These are phyloP conservation scores for Crotalaria pallida DNA, from an alignment of 306 rosid species.

Conservation along the genomic window DNA sequence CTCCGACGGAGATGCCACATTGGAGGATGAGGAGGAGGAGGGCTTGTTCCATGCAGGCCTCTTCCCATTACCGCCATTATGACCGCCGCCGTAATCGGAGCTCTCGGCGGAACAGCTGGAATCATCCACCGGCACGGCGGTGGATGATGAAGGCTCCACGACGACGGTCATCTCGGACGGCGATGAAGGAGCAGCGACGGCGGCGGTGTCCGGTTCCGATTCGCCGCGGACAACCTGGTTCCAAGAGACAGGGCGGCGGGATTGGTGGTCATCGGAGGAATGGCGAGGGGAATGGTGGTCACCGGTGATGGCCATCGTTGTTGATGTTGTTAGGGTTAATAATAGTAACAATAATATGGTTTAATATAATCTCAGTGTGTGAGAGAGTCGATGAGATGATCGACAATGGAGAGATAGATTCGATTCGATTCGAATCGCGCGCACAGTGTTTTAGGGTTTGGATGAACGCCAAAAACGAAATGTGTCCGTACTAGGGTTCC, in stretches of 20 bases:
- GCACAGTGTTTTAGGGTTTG: constrained; percentile 1
- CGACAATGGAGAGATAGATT: constrained; percentile 27
- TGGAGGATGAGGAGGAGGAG: no score
- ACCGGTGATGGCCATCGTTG: constrained; percentile 36
- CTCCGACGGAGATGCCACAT: constrained; percentile 41
- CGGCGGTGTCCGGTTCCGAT: constrained; percentile 34
- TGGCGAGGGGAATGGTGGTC: constrained; percentile 38
- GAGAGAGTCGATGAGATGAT: constrained; percentile 43
- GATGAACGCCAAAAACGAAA: background rate
- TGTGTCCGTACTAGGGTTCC: constrained; percentile 38
- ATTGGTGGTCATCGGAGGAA: constrained; percentile 35
- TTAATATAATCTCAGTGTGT: background rate
- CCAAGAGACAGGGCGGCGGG: constrained; percentile 51
- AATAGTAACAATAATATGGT: no score
- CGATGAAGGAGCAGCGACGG: constrained; percentile 16
- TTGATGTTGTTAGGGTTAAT: constrained; percentile 36
- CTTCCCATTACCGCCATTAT: constrained; percentile 39
- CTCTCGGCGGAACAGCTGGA: constrained; percentile 32
- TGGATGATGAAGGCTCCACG: constrained; percentile 23
- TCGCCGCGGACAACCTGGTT: constrained; percentile 56
- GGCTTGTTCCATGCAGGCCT: constrained; percentile 77
- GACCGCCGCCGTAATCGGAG: constrained; percentile 30
- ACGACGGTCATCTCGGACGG: background rate
- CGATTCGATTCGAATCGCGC: background rate
- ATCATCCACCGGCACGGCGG: constrained; percentile 25